Base-by-base conservation (phyloP, 768 basidiomycete species). In the Naematelia encephala region DNA sequence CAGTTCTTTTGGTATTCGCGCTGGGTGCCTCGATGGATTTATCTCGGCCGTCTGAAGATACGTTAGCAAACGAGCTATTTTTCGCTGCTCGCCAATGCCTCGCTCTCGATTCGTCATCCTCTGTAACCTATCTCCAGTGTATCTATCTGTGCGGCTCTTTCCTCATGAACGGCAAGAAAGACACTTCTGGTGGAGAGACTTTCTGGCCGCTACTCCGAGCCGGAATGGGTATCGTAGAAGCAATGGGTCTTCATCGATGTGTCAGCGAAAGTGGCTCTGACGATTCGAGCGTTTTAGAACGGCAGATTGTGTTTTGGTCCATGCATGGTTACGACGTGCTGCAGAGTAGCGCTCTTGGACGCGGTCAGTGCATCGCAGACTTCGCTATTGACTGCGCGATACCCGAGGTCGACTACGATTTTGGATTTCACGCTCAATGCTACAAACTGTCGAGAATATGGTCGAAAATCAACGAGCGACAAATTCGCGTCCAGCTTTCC, bases 261-360 rank as follows among this genome's bases (percentile, higher is more conserved):
- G 49, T 52, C 5, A 54, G 43, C 3, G 51, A 66, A 16, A 61
- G 60, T 53, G 51, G 55, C 29, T 29, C 62, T 1, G 29, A 58
- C 21, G 54, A 34, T 4, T 30, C 23, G 47, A 26, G 34, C 8
- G 54, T 60, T 0, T 53, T 57, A n/a, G 60, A 62, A 25, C 11
- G 64, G 13, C 25, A 60, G 45, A 62, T 59, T 21, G 58, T 66
- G 2, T 66, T 66, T 34, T 66, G 64, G 64, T 56, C 61, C 45
- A 61, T 62, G 2, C 59, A 61, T 29, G 56, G 56, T 0, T 61
- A 54, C 34, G 63, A 64, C 25, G 63, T 30, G n/a, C 10, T 57
- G n/a, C 56, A 57, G 25, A 57, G 56, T 21, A 57, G 60, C 46
- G 59, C 59, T 3, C 52, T 64, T 14, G 63, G 63, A n/a, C 29